Evolutionary conservation across 495 filamentous ascomycete species (phyloP).

Genomic region (Penicillium steckii): DNA sequence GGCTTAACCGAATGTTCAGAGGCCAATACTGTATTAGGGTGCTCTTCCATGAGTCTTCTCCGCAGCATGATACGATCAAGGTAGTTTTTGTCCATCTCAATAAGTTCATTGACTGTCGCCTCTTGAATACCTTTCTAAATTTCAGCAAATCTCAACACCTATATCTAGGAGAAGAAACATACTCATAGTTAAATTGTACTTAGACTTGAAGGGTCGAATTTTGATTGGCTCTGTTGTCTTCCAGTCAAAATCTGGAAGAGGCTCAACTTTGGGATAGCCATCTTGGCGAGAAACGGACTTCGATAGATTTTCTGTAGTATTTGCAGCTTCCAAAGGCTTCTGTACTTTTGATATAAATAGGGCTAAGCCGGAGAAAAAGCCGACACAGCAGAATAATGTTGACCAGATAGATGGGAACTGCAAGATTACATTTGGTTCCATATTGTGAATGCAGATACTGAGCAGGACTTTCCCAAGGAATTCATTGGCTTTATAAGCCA

Average conservation of each 20-base stretch:
- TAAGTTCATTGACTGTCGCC: slow-evolving; percentile 52
- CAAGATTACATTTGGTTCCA: background rate
- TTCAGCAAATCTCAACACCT: background rate
- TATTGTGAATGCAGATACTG: background rate
- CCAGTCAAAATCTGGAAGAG: slow-evolving; percentile 58
- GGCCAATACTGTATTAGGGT: slow-evolving; percentile 33
- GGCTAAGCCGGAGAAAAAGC: background rate
- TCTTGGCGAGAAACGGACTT: background rate
- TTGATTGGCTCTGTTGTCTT: slow-evolving; percentile 50
- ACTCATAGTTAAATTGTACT: slow-evolving; percentile 73
- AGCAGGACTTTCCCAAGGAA: too few relatives aligned
- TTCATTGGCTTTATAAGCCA: too few relatives aligned
- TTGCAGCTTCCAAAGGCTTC: background rate
- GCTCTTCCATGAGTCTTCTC: slow-evolving; percentile 41
- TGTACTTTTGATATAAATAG: background rate
- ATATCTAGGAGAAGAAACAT: slow-evolving; percentile 12
- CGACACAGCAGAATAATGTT: slow-evolving; percentile 6
- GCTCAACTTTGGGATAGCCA: slow-evolving; percentile 41
- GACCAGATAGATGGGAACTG: slow-evolving; percentile 5
- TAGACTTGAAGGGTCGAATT: slow-evolving; percentile 65
- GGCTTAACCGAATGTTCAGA: slow-evolving; percentile 30
- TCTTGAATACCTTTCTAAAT: slow-evolving; percentile 14
- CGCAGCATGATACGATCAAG: slow-evolving; percentile 52
- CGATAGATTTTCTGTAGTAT: background rate
- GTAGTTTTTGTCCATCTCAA: slow-evolving; percentile 66